Base-by-base conservation (phyloP, 2,329 filamentous ascomycete genomes). In the Aspergillaceae sp. region DNA sequence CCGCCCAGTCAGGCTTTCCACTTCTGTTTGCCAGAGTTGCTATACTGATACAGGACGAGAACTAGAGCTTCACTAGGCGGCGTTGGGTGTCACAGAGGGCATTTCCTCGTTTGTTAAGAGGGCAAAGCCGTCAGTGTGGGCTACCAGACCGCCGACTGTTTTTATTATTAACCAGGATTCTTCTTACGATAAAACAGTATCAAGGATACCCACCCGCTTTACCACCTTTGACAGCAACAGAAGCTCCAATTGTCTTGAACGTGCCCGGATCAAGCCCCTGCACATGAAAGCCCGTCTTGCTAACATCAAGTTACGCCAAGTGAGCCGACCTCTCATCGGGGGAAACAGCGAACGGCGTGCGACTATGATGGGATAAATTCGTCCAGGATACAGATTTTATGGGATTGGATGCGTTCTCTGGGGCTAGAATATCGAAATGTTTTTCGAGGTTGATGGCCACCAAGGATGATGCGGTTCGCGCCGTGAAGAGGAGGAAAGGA, bases 51-150 rank as follows among this genome's bases (percentile, higher is more conserved):
- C n/a, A 83, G 65, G 2, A 77, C 75, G 9, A 78, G 66, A 7
- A 82, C 74, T 1, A 78, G 77, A 4, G 59, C 68, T 43, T 64
- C 68, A 4, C 71, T 62, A 8, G 76, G 73, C 1, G 74, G 73
- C 68, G 3, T 72, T 52, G 10, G 75, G 74, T 9, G 58, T 60
- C 26, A 72, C 73, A 1, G 74, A 70, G 2, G 75, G 69, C 52
- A 79, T 64, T 2, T 70, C 69, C 57, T 79, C 77, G 63, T 80
- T 80, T 29, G 77, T 79, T 42, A 83, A 62, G 29, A 82, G 62
- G n/a, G 79, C 78, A 50, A 83, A 83, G 2, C 79, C 79, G 58
- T 83, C 78, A 51, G 79, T 69, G 55, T 82, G 79, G 10, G 78
- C 79, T 38, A 82, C 75, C 1, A 83, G 70, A 40, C 79, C 79